A percentile compares a stretch with the other conserved stretches of the same genome.
Conservation (phyloP, 805 yeast species). For the Ogataea nakhonphanomensis region DNA sequence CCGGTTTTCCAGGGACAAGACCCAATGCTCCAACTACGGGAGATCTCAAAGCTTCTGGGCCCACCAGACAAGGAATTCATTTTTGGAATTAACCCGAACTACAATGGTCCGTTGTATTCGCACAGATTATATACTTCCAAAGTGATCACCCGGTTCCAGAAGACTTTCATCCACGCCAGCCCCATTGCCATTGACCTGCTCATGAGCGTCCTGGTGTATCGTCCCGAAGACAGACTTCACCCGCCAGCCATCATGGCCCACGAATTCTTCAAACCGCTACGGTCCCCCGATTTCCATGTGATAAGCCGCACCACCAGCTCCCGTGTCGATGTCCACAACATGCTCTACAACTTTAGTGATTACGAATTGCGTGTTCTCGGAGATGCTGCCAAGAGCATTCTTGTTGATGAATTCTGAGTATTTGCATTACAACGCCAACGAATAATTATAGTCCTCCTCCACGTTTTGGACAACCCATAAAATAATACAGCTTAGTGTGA, state of each 20-base stretch:
- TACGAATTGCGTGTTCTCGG: constrained; percentile 46
- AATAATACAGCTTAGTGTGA: constrained; percentile 84
- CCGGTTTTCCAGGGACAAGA: constrained; percentile 95
- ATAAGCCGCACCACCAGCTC: constrained; percentile 31
- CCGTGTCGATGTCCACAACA: constrained; percentile 38
- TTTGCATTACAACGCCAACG: constrained; percentile 51
- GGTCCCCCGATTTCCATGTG: constrained; percentile 46
- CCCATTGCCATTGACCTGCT: constrained; percentile 83
- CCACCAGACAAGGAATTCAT: constrained; percentile 76
- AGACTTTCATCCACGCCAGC: constrained; percentile 73
- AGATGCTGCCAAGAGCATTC: constrained; percentile 21
- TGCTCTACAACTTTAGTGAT: constrained; percentile 65
- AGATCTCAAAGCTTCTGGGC: constrained; percentile 85
- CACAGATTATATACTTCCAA: constrained; percentile 42
- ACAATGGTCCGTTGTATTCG: constrained; percentile 71
- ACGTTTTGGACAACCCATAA: constrained; percentile 94
- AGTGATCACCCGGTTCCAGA: constrained; percentile 41
- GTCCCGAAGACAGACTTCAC: constrained; percentile 77
- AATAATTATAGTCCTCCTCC: constrained; percentile 93
- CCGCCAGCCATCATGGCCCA: constrained; percentile 84
- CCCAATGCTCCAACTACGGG: constrained; percentile 83
- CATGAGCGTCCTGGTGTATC: constrained; percentile 79
- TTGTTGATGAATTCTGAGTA: constrained; percentile 19
- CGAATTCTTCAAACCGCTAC: constrained; percentile 84
- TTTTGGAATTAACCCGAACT: constrained; percentile 69